Base-by-base conservation (phyloP, 2,329 filamentous ascomycete genomes). In the Cordyceps cateniannulata region DNA sequence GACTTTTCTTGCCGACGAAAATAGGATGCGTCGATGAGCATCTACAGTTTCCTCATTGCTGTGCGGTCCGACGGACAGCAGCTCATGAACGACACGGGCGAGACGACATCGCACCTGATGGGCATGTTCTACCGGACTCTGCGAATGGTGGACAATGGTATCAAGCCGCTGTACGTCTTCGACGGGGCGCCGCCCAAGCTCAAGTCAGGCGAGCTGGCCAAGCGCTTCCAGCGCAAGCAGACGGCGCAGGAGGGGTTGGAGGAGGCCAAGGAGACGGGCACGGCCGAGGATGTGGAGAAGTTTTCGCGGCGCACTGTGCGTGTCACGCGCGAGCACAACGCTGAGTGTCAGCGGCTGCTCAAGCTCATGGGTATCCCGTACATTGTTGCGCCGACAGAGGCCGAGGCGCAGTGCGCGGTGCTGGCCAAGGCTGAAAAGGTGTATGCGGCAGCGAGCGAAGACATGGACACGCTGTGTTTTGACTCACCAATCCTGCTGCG, bases 71-170 rank as follows among this genome's bases (percentile, higher is more conserved):
- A 96, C 69, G 95, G 95, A 68, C 91, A 99, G 74, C 92, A 97
- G 76, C 87, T 99, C 69, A 98, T 88, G 83, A 96, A 88, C 75
- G 95, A 99, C 70, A 88, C 87, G 57, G 95, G 95, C 70, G 92
- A 98, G 75, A 99, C 95, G 2, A 99, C 95, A 1, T 99, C 95
- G 20, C 95, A 99, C 74, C 80, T 99, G 18, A 98, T 99, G 93
- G 95, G 95, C 71, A 93, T 99, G 87, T 99, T 99, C 80, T 99
- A 99, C 81, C 93, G 95, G 68, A 99, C 95, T 2, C 83, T 99
- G 7, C 92, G 95, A 68, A 98, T 99, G 79, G 91, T 98, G 70
- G 95, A 99, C 77, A 98, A 97, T 69, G 95, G 95, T 62, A 98
- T 99, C 79, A 99, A 99, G 73, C 95, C 95, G 1, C 84, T 99